These are phyloP conservation scores for Ascochyta pisi DNA, from an alignment of 2,329 filamentous ascomycete genomes.

Conservation along the genomic window DNA sequence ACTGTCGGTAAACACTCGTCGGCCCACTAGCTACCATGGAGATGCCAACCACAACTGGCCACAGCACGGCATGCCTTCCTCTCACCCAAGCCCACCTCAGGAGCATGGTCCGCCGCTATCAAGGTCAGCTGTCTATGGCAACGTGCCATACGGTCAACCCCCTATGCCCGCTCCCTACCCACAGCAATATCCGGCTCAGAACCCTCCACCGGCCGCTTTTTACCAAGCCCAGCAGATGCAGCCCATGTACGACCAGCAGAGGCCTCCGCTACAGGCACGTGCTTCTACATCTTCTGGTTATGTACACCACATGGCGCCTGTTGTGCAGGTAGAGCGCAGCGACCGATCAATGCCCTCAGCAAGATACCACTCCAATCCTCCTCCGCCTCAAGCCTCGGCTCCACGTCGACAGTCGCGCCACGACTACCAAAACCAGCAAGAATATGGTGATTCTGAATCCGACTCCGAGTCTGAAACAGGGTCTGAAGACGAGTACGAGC, in stretches of 20 bases:
- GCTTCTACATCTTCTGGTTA: not conserved
- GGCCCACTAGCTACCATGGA: slow-evolving; percentile 45
- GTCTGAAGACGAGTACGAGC: slow-evolving; percentile 5
- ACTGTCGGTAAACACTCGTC: slow-evolving; percentile 29
- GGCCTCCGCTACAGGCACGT: slow-evolving; percentile 26
- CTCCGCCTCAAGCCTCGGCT: slow-evolving; percentile 10
- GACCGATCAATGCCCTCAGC: slow-evolving; percentile 37
- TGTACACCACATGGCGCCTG: slow-evolving; percentile 1
- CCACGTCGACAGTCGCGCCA: not conserved
- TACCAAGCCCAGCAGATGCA: slow-evolving; percentile 22
- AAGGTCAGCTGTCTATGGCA: slow-evolving; percentile 34
- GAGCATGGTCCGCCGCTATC: slow-evolving; percentile 44
- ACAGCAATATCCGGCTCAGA: slow-evolving; percentile 17
- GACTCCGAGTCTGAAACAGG: slow-evolving; percentile 22
- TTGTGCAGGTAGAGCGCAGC: slow-evolving; percentile 31
- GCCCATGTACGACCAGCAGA: slow-evolving; percentile 8
- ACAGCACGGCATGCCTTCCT: slow-evolving; percentile 26
- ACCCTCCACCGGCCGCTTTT: not conserved
- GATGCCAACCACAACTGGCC: slow-evolving; percentile 30
- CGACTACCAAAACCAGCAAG: slow-evolving; percentile 8
- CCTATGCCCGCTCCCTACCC: slow-evolving; percentile 10
- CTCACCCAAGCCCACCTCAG: slow-evolving; percentile 33
- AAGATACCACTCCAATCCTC: slow-evolving; percentile 28
- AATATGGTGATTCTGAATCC: not conserved
- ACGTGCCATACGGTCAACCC: slow-evolving; percentile 6